Percentiles rank a stretch among this genome's conserved stretches.
Evolutionary conservation across 257 asterid genomes (phyloP).

Genomic region (Fraxinus americana): DNA sequence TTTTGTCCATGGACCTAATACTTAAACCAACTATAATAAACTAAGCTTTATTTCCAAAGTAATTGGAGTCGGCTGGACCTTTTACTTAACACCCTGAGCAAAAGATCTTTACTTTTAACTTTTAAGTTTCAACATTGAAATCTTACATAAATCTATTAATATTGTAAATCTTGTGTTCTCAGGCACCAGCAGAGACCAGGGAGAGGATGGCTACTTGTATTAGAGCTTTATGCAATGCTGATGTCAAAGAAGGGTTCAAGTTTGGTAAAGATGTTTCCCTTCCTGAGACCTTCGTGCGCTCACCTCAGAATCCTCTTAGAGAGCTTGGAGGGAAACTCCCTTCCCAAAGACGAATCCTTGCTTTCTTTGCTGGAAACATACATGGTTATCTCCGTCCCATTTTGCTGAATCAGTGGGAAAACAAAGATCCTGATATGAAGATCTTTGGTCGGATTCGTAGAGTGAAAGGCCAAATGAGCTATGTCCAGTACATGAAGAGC

Average conservation of each 20-base stretch:
- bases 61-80: background rate
- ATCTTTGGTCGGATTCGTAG: slow-evolving; percentile 54
- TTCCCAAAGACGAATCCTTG: slow-evolving; percentile 62
- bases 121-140: background rate
- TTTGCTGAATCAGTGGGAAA: slow-evolving; percentile 66
- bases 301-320: slow-evolving; percentile 60
- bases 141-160: background rate
- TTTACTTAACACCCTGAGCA: background rate
- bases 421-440: slow-evolving; percentile 85
- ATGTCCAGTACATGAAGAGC: slow-evolving; percentile 81
- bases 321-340: slow-evolving; percentile 80
- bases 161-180: slow-evolving; percentile 10
- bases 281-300: slow-evolving; percentile 64
- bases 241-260: slow-evolving; percentile 65
- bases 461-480: slow-evolving; percentile 51
- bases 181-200: slow-evolving; percentile 85
- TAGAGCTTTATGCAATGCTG: slow-evolving; percentile 84
- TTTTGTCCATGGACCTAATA: background rate
- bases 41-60: background rate
- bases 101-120: background rate
- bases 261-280: slow-evolving; percentile 87
- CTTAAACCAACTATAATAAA: background rate
- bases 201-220: slow-evolving; percentile 66
- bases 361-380: slow-evolving; percentile 91
- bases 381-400: slow-evolving; percentile 94